phyloP scores from a whole-genome alignment of 73 alveolate genomes.

The Tetrahymena borealis region DNA sequence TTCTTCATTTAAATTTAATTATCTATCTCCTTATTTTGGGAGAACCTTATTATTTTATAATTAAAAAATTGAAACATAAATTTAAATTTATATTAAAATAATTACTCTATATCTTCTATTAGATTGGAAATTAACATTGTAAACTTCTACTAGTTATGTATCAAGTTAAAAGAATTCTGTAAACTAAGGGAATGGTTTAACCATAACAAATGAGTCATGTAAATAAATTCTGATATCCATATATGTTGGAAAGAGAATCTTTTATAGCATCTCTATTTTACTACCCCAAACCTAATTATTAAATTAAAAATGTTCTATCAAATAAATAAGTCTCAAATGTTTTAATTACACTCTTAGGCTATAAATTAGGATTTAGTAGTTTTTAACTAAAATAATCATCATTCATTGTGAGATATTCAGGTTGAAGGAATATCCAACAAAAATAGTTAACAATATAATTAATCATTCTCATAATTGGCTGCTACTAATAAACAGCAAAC shows the following conservation, averaged over 20 bases:
- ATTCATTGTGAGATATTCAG: conserved; percentile 39
- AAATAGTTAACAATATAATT: conserved; percentile 22
- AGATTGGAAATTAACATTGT: not conserved
- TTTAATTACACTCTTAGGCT: not conserved
- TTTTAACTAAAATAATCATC: conserved; percentile 6
- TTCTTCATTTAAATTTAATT: not conserved
- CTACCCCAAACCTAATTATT: not conserved
- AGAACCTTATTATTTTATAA: not conserved
- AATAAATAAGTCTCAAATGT: no score
- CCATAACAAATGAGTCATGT: conserved; percentile 11
- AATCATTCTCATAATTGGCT: conserved; percentile 37
- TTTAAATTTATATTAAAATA: not conserved
- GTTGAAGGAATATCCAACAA: conserved; percentile 17
- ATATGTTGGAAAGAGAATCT: conserved; percentile 25
- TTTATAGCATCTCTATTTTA: not conserved
- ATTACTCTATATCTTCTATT: not conserved
- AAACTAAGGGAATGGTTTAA: conserved; percentile 28
- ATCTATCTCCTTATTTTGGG: not conserved
- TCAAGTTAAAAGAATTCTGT: conserved; percentile 30
- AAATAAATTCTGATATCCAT: conserved; percentile 25
- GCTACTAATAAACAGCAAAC: conserved; percentile 19
- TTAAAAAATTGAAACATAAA: not conserved
- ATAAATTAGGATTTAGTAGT: not conserved
- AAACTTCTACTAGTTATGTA: not conserved
- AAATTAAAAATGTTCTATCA: no score